Percentiles rank a stretch among this genome's conserved stretches.
Evolutionary conservation across 2,329 filamentous ascomycete genomes (phyloP).

Genomic region (Diaporthe helianthi): DNA sequence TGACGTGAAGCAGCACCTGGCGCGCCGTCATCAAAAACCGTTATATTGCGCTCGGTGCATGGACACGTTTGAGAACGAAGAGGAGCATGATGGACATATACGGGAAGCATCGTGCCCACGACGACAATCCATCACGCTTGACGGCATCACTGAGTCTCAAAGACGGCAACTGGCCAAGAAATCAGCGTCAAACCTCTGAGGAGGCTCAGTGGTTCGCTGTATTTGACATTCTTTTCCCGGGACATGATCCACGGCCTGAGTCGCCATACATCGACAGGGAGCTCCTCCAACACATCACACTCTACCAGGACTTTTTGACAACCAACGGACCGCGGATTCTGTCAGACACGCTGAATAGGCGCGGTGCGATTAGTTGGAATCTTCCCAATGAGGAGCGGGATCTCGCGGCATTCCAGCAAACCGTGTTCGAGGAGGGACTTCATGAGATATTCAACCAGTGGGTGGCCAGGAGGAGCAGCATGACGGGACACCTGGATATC

Average conservation of each 20-base stretch:
- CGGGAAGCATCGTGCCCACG: neutral
- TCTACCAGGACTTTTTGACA: slow-evolving; percentile 3
- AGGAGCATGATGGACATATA: neutral
- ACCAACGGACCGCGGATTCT: neutral
- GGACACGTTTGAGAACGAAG: neutral
- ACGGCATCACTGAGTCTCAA: neutral
- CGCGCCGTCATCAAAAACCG: neutral
- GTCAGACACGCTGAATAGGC: neutral
- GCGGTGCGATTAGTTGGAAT: neutral
- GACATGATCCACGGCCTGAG: neutral
- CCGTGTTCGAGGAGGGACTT: neutral
- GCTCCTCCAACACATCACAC: neutral
- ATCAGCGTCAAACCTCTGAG: neutral
- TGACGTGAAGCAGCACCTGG: slow-evolving; percentile 22
- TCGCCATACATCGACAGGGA: slow-evolving; percentile 7
- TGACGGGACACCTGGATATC: too few species aligned
- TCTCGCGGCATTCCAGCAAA: neutral
- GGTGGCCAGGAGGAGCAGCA: neutral
- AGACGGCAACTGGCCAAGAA: neutral
- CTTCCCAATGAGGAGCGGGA: neutral
- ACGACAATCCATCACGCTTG: neutral
- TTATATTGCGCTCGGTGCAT: slow-evolving; percentile 19
- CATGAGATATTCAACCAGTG: neutral
- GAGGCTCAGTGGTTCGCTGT: slow-evolving; percentile 26
- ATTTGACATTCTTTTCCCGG: slow-evolving; percentile 27